Percentiles rank a stretch among this genome's conserved stretches.
Conservation (phyloP, 768 basidiomycete species). For the Pholiota conissans region DNA sequence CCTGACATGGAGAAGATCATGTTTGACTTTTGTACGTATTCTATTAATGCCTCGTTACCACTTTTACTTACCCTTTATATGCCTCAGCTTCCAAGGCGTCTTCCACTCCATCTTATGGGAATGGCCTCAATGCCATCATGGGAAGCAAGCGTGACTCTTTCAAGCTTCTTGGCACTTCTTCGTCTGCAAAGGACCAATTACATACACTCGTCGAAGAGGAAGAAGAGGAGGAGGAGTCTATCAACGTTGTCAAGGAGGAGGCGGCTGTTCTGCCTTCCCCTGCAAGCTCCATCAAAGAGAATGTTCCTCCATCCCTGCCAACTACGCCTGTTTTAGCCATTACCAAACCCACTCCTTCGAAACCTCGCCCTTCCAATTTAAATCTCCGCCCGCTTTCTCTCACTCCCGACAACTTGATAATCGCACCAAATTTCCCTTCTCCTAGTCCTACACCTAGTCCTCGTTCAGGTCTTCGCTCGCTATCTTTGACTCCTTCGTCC, state of each 20-base stretch:
- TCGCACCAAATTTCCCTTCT: constrained; percentile 45
- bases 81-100: constrained; percentile 61
- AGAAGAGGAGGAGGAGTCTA: constrained; percentile 75
- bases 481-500: constrained; percentile 42
- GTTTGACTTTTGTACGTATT: constrained; percentile 67
- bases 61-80: constrained; percentile 25
- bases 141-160: constrained; percentile 79
- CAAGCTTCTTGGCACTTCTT: constrained; percentile 61
- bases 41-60: constrained; percentile 5
- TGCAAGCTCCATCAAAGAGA: constrained; percentile 26
- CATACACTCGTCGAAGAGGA: constrained; percentile 84
- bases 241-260: constrained; percentile 16
- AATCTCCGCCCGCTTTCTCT: constrained; percentile 74
- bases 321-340: constrained; percentile 29
- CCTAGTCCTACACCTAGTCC: constrained; percentile 54
- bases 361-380: constrained; percentile 65
- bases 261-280: constrained; percentile 21
- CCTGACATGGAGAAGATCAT: constrained; percentile 55
- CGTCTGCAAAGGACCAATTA: constrained; percentile 73
- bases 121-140: constrained; percentile 31
- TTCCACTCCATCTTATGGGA: constrained; percentile 41
- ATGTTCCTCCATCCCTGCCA: constrained; percentile 9
- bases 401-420: constrained; percentile 50
- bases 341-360: constrained; percentile 39
- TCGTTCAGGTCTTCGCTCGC: constrained; percentile 49